Evolutionary conservation across 768 basidiomycete genomes (phyloP).

Genomic region (Coprinopsis marcescibilis): DNA sequence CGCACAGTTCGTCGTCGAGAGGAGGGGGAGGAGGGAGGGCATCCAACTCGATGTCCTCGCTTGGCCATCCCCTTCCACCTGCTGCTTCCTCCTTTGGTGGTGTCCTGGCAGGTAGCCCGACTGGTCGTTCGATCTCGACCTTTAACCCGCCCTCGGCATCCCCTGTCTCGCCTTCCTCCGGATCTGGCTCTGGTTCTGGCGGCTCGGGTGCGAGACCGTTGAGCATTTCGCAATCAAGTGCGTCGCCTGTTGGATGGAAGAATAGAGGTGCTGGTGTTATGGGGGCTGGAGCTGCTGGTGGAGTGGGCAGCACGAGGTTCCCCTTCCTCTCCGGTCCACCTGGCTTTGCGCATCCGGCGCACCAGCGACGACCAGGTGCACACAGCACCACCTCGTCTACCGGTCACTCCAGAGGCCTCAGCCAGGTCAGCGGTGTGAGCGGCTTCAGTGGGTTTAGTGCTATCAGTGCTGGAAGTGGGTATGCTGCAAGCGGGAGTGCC

Average conservation of each 20-base stretch:
- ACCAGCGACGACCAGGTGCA: not conserved
- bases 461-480: conserved; percentile 7
- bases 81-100: not conserved
- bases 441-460: conserved; percentile 4
- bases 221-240: too few species aligned
- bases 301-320: conserved; percentile 6
- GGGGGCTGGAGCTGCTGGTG: not conserved
- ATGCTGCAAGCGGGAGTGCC: conserved; percentile 11
- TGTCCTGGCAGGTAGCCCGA: not conserved
- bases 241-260: too few species aligned
- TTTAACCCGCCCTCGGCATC: not conserved
- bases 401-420: conserved; percentile 1
- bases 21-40: conserved; percentile 50
- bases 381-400: not conserved
- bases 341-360: not conserved
- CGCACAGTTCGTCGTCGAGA: not conserved
- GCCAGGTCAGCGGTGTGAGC: conserved; percentile 7
- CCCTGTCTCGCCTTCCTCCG: not conserved
- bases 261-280: too few species aligned
- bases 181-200: not conserved
- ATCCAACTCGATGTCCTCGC: conserved; percentile 80
- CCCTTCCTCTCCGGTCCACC: conserved; percentile 10
- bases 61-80: conserved; percentile 70
- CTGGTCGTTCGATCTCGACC: not conserved
- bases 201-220: not conserved